Evolutionary conservation across 139 green algal species (phyloP).

Genomic region (Closterium sp.): DNA sequence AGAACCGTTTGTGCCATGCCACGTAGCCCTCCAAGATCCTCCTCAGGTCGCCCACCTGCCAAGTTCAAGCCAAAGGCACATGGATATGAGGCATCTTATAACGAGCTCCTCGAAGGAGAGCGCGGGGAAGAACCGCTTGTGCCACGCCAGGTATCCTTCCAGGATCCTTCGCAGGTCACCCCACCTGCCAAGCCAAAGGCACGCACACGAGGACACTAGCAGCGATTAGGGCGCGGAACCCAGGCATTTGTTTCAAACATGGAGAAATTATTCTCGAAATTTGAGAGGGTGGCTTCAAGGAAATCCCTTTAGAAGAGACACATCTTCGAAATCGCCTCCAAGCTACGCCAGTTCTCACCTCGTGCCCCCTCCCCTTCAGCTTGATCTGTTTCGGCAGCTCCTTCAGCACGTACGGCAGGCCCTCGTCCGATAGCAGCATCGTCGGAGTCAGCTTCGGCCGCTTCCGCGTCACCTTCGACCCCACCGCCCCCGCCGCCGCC

Average conservation of each 20-base stretch:
- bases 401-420: constrained; percentile 13
- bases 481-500: background rate
- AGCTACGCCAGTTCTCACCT: constrained; percentile 1
- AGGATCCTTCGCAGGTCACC: constrained; percentile 42
- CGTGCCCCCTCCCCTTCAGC: constrained; percentile 30
- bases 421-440: constrained; percentile 11
- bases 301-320: background rate
- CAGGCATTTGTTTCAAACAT: background rate
- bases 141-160: constrained; percentile 27
- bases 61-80: no score
- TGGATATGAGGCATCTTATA: no score
- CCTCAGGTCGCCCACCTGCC: no score
- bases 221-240: background rate
- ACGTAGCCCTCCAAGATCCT: constrained; percentile 26
- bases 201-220: background rate
- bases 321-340: background rate
- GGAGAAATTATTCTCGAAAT: background rate
- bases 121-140: constrained; percentile 26
- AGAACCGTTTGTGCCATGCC: constrained; percentile 28
- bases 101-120: constrained; percentile 38
- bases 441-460: constrained; percentile 30
- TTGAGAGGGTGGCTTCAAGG: no score
- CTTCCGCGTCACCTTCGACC: constrained; percentile 15
- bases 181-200: constrained; percentile 20
- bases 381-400: constrained; percentile 17